Conservation (phyloP, 208 protist genomes). For the Leishmania mexicana region DNA sequence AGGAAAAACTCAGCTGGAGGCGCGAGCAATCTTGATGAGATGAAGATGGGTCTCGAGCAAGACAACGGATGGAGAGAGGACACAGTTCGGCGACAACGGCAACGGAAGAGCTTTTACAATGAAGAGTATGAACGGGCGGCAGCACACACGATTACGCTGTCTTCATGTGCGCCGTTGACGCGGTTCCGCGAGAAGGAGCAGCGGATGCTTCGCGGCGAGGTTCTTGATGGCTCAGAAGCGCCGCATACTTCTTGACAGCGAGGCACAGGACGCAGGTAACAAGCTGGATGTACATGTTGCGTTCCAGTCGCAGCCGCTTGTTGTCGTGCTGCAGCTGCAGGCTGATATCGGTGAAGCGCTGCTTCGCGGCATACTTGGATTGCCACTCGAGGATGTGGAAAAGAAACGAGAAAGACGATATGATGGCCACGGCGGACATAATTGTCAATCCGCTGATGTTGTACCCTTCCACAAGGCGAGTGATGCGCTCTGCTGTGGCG, state of each 20-base stretch:
- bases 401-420: constrained; percentile 47
- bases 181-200: background rate
- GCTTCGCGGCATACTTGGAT: constrained; percentile 43
- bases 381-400: constrained; percentile 57
- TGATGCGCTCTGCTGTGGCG: constrained; percentile 27
- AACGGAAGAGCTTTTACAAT: background rate
- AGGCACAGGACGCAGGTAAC: constrained; percentile 52
- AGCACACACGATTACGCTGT: background rate
- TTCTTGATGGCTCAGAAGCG: constrained; percentile 11
- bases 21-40: background rate
- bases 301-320: constrained; percentile 56
- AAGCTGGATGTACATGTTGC: constrained; percentile 79
- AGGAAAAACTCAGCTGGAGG: background rate
- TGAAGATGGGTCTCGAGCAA: background rate
- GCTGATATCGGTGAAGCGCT: constrained; percentile 55
- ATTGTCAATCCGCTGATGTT: constrained; percentile 50
- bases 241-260: constrained; percentile 43
- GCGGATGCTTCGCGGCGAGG: background rate
- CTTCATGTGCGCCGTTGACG: constrained; percentile 4
- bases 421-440: constrained; percentile 34
- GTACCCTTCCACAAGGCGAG: constrained; percentile 37
- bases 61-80: background rate
- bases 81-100: background rate
- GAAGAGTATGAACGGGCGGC: too few species aligned
- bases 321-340: constrained; percentile 64